Percentiles rank a stretch among this genome's conserved stretches.
Evolutionary conservation across 1,139 yeast species (phyloP).

Genomic region (Protomyces pachydermus): DNA sequence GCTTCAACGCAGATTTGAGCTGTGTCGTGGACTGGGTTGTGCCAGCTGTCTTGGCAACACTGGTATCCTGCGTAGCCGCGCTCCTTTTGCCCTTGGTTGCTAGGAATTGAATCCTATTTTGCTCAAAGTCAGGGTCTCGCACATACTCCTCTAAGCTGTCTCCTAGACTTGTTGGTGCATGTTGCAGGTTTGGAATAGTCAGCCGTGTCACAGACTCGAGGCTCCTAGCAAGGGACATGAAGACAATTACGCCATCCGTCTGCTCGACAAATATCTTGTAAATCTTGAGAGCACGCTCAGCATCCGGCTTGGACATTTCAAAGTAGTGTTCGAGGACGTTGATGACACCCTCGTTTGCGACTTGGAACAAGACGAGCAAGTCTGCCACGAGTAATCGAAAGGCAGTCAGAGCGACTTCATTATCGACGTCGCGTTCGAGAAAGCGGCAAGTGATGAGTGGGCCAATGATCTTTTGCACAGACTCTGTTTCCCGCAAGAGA

Average conservation of each 20-base stretch:
- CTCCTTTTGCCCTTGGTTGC: slow-evolving; percentile 52
- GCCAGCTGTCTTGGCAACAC: neutral
- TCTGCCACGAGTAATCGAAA: slow-evolving; percentile 85
- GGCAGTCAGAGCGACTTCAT: slow-evolving; percentile 76
- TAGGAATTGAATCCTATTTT: slow-evolving; percentile 69
- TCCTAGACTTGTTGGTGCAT: slow-evolving; percentile 87
- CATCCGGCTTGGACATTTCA: slow-evolving; percentile 82
- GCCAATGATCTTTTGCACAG: slow-evolving; percentile 76
- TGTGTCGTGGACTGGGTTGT: slow-evolving; percentile 35
- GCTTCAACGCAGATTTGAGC: slow-evolving; percentile 34
- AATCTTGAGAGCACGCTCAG: slow-evolving; percentile 75
- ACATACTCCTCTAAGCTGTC: slow-evolving; percentile 82
- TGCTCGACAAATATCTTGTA: slow-evolving; percentile 81
- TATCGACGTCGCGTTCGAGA: slow-evolving; percentile 61
- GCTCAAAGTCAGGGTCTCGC: slow-evolving; percentile 77
- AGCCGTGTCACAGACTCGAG: slow-evolving; percentile 79
- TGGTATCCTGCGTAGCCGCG: slow-evolving; percentile 26
- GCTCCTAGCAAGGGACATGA: slow-evolving; percentile 82
- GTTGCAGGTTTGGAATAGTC: slow-evolving; percentile 91
- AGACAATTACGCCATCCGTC: slow-evolving; percentile 82
- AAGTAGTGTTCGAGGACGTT: slow-evolving; percentile 88
- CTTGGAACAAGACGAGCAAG: slow-evolving; percentile 75
- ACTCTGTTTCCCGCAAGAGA: slow-evolving; percentile 72
- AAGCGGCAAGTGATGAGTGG: slow-evolving; percentile 68
- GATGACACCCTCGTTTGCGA: slow-evolving; percentile 89